Percentiles rank a stretch among this genome's conserved stretches.
Evolutionary conservation across 306 rosid genomes (phyloP).

Genomic region (Prunus dulcis): DNA sequence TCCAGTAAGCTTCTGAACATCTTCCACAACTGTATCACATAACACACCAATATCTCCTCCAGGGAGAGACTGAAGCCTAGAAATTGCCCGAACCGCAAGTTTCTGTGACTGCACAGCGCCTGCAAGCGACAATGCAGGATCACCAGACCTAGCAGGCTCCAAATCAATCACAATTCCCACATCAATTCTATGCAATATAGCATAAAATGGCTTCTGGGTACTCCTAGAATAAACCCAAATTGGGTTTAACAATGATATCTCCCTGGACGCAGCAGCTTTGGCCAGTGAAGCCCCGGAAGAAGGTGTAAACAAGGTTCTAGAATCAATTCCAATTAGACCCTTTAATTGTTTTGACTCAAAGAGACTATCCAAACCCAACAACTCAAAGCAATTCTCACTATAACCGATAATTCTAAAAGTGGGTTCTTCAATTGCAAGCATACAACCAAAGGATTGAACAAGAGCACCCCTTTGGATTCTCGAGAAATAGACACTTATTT

Average conservation of each 20-base stretch:
- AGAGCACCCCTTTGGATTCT: constrained; percentile 76
- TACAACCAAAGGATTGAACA: constrained; percentile 73
- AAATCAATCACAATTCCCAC: constrained; percentile 81
- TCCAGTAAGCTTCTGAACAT: constrained; percentile 76
- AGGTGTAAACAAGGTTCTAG: constrained; percentile 58
- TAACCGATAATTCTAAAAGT: constrained; percentile 49
- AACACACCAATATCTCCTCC: constrained; percentile 61
- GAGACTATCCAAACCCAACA: constrained; percentile 47
- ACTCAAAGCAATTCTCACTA: constrained; percentile 64
- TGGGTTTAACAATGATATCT: constrained; percentile 64
- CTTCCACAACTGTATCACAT: constrained; percentile 72
- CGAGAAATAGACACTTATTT: constrained; percentile 50
- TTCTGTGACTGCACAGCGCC: constrained; percentile 86
- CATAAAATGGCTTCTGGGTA: constrained; percentile 70
- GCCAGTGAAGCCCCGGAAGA: constrained; percentile 60
- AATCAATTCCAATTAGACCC: constrained; percentile 60
- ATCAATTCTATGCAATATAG: constrained; percentile 77
- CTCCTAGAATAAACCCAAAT: constrained; percentile 59
- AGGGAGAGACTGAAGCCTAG: constrained; percentile 74
- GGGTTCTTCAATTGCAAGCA: constrained; percentile 63
- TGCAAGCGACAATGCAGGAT: constrained; percentile 69
- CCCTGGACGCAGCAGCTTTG: constrained; percentile 52
- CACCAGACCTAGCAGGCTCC: constrained; percentile 64
- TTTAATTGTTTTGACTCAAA: constrained; percentile 16
- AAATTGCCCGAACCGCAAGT: constrained; percentile 76